phyloP scores from a whole-genome alignment of 495 filamentous ascomycete genomes.

The Alectoria sarmentosa region DNA sequence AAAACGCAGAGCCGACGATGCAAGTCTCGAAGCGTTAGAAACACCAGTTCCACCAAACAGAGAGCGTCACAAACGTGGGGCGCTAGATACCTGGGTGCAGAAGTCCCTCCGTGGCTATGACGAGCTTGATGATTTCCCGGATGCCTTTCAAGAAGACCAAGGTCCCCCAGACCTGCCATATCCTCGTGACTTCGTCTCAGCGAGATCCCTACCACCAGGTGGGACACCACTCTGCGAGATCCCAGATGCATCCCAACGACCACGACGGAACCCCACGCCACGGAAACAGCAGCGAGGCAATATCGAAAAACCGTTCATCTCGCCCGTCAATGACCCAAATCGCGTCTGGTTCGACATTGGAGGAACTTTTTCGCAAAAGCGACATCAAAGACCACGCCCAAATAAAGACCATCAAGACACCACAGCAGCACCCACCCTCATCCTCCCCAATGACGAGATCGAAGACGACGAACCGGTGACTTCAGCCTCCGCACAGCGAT shows the following conservation, averaged over 20 bases:
- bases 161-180: conserved; percentile 6
- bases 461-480: conserved; percentile 5
- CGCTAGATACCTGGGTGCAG: conserved; percentile 25
- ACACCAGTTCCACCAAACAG: not conserved
- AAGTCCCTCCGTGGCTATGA: conserved; percentile 6
- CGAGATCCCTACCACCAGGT: conserved; percentile 17
- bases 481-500: not conserved
- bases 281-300: conserved; percentile 20
- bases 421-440: not conserved
- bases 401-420: not conserved
- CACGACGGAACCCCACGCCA: conserved; percentile 8
- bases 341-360: conserved; percentile 31
- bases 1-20: conserved; percentile 10
- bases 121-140: not conserved
- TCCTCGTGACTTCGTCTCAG: conserved; percentile 21
- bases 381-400: not conserved
- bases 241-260: conserved; percentile 19
- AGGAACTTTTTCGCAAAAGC: not conserved
- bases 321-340: conserved; percentile 28
- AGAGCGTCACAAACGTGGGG: not conserved
- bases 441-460: conserved; percentile 18
- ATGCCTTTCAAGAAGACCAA: not conserved
- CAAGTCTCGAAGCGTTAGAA: not conserved
- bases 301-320: conserved; percentile 32
- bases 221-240: conserved; percentile 29